Percentiles rank a stretch among this genome's conserved stretches.
Evolutionary conservation across 2,329 filamentous ascomycete species (phyloP).

Genomic region (Pseudogymnoascus sp.): DNA sequence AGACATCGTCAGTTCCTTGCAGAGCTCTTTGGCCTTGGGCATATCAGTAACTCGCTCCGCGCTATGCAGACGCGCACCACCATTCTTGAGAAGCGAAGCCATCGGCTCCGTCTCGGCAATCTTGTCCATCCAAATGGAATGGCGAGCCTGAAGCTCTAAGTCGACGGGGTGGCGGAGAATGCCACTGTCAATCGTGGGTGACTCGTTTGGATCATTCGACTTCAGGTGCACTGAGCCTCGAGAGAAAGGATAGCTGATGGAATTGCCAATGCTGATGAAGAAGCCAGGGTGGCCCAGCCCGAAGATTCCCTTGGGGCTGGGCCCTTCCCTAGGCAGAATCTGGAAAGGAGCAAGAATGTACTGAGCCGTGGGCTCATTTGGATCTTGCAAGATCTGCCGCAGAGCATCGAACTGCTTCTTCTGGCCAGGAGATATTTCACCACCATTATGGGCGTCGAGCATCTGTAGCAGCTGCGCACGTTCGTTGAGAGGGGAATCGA

Average conservation of each 20-base stretch:
- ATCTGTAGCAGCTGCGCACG: conserved; percentile 10
- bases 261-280: conserved; percentile 26
- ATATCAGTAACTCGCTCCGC: not conserved
- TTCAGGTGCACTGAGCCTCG: conserved; percentile 36
- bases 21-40: conserved; percentile 12
- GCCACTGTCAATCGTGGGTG: conserved; percentile 36
- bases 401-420: conserved; percentile 13
- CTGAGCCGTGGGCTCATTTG: conserved; percentile 14
- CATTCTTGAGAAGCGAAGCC: conserved; percentile 25
- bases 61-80: not conserved
- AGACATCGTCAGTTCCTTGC: conserved; percentile 10
- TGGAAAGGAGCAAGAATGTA: conserved; percentile 17
- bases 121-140: conserved; percentile 29
- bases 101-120: conserved; percentile 28
- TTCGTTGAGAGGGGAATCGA: conserved; percentile 5
- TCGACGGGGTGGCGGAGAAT: conserved; percentile 40
- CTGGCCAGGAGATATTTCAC: conserved; percentile 2
- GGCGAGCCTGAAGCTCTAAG: conserved; percentile 33
- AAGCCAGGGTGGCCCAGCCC: conserved; percentile 15
- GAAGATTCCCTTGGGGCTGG: conserved; percentile 13
- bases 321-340: conserved; percentile 14
- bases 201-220: conserved; percentile 29
- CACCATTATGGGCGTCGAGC: conserved; percentile 3
- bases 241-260: conserved; percentile 35
- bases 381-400: conserved; percentile 11